Evolutionary conservation across 768 basidiomycete genomes (phyloP).

Genomic region (Tubosaeta sp.): DNA sequence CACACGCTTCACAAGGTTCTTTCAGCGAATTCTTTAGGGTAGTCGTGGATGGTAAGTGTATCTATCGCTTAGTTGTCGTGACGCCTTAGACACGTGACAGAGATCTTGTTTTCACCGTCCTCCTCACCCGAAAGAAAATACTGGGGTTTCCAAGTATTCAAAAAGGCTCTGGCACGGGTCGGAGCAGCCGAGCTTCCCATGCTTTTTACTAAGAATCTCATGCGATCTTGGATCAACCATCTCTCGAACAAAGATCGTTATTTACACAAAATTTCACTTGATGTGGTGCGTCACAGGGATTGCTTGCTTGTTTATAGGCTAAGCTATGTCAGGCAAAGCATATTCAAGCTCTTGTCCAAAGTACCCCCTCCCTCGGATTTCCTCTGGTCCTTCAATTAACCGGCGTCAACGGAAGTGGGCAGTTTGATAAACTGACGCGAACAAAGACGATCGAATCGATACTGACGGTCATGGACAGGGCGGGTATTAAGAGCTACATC

Average conservation of each 20-base stretch:
- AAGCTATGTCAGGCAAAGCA: slow-evolving; percentile 52
- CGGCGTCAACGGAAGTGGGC: slow-evolving; percentile 74
- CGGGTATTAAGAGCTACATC: slow-evolving; percentile 77
- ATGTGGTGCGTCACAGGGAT: slow-evolving; percentile 53
- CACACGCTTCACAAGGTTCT: slow-evolving; percentile 43
- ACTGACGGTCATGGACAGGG: slow-evolving; percentile 63
- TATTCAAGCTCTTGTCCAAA: slow-evolving; percentile 70
- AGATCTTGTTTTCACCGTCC: slow-evolving; percentile 79
- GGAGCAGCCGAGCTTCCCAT: slow-evolving; percentile 66
- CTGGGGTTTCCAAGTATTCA: slow-evolving; percentile 94
- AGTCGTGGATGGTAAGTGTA: slow-evolving; percentile 80
- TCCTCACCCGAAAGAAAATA: slow-evolving; percentile 87
- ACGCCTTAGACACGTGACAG: slow-evolving; percentile 36
- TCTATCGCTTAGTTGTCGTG: neutral
- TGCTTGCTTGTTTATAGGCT: neutral
- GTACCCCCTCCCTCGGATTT: slow-evolving; percentile 77
- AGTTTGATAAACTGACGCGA: slow-evolving; percentile 89
- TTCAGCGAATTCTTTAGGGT: slow-evolving; percentile 90
- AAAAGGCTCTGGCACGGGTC: slow-evolving; percentile 68
- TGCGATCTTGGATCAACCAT: slow-evolving; percentile 97
- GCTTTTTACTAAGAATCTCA: slow-evolving; percentile 92
- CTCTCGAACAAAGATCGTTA: slow-evolving; percentile 84
- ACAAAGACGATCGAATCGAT: slow-evolving; percentile 91
- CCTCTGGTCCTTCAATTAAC: slow-evolving; percentile 82
- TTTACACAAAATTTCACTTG: slow-evolving; percentile 82